phyloP scores from a whole-genome alignment of 2,329 filamentous ascomycete species.

The Aspergillus jensenii region DNA sequence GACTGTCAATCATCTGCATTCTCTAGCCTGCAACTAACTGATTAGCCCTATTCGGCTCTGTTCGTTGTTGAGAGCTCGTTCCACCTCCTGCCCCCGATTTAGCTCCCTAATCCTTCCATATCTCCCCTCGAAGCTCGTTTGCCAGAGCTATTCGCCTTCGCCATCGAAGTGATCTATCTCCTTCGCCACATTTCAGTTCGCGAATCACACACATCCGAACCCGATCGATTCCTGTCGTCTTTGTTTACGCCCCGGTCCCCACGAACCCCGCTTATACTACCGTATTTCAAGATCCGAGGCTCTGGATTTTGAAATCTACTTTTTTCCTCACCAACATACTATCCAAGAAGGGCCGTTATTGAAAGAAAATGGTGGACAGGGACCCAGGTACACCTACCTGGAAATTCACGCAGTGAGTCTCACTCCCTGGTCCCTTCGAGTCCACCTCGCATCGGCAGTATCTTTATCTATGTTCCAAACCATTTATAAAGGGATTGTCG shows the following conservation, averaged over 20 bases:
- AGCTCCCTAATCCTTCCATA: constrained; percentile 13
- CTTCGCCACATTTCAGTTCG: constrained; percentile 1
- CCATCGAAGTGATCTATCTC: constrained; percentile 9
- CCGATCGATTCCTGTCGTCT: constrained; percentile 7
- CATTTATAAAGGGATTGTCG: not conserved
- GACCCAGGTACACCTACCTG: constrained; percentile 93
- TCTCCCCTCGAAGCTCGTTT: constrained; percentile 13
- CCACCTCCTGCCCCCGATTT: constrained; percentile 11
- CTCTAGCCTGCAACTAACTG: constrained; percentile 20
- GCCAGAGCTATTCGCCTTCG: constrained; percentile 13
- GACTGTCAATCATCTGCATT: constrained; percentile 27
- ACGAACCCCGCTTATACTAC: constrained; percentile 17
- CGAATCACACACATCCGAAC: constrained; percentile 5
- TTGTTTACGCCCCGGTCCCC: constrained; percentile 13
- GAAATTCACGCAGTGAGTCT: constrained; percentile 97
- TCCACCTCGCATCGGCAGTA: not conserved
- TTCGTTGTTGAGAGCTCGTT: constrained; percentile 20
- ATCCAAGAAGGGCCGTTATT: constrained; percentile 35
- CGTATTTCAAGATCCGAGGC: constrained; percentile 8
- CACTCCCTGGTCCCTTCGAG: not conserved
- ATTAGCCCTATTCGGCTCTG: constrained; percentile 18
- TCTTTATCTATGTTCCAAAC: not conserved
- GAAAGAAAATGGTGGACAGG: constrained; percentile 86
- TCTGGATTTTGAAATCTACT: constrained; percentile 18
- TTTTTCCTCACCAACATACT: constrained; percentile 14